Base-by-base conservation (phyloP, 2,329 filamentous ascomycete genomes). In the Fusarium hainanense region DNA sequence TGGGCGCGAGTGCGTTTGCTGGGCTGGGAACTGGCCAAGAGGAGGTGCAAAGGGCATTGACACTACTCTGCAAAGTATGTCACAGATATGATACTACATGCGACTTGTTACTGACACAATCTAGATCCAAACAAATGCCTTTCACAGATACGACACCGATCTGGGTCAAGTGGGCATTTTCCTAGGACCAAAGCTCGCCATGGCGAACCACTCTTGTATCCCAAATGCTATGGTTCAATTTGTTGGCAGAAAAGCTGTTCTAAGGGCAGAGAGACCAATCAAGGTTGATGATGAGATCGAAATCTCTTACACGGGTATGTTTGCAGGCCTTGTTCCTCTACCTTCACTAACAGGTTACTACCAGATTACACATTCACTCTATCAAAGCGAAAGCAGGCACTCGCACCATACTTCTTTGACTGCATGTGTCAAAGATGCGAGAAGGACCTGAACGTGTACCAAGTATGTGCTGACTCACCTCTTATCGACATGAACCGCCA, bases 181-280 rank as follows among this genome's bases (percentile, higher is more conserved):
- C 65, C 78, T 90, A 40, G 85, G 89, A 66, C 81, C 85, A 1
- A 82, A 77, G 6, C 79, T 89, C 43, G 85, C 87, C 61, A 88
- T 89, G 84, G 82, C 83, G 23, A 90, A 91, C 67, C 89, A 91
- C 74, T 88, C 87, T 0, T 91, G 89, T 67, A 75, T 84, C 4
- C 88, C 88, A 6, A 90, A 89, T 68, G 87, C 88, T 2, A 80
- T 84, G 49, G 85, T 90, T 18, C 82, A 85, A 44, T 89, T 90
- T 54, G 70, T 83, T 41, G 85, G 85, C 6, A 82, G 87, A 8
- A 81, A 77, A 6, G 84, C 87, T 5, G 77, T 85, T 4, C 76
- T 91, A 16, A 81, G 84, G 40, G 85, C 88, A 3, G 81, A 85
- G 56, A 75, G 72, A 23, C 75, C 79, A 5, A 88, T 91, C 43